Evolutionary conservation across 495 filamentous ascomycete genomes (phyloP).

Genomic region (Lasiosphaeria miniovina): DNA sequence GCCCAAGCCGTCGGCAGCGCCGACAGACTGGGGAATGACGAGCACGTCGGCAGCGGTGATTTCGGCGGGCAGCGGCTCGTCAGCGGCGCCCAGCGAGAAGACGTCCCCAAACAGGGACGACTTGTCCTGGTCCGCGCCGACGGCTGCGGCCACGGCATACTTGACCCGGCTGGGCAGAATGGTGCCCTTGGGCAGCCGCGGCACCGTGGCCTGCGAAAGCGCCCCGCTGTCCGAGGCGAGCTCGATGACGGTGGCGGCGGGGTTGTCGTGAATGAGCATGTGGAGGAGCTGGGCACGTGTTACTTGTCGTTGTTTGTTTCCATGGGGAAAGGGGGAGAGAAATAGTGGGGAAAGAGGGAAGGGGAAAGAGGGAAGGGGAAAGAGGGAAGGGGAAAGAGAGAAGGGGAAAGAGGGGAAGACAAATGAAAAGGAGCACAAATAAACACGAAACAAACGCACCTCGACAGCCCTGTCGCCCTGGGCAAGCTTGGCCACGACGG

Average conservation of each 20-base stretch:
- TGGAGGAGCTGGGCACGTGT: background rate
- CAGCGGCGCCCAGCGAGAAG: too few relatives aligned
- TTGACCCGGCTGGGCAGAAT: constrained; percentile 1
- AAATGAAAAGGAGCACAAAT: too few relatives aligned
- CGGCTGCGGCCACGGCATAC: background rate
- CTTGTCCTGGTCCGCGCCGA: background rate
- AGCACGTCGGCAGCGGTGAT: too few relatives aligned
- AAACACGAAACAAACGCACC: background rate
- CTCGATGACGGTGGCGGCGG: background rate
- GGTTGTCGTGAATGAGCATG: background rate
- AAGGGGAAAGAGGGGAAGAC: too few relatives aligned
- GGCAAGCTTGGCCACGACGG: background rate
- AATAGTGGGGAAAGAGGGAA: too few relatives aligned
- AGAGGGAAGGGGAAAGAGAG: too few relatives aligned
- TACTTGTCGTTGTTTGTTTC: background rate
- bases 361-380: background rate
- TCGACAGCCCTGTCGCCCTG: background rate
- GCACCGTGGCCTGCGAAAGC: background rate
- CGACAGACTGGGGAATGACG: too few relatives aligned
- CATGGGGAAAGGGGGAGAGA: background rate
- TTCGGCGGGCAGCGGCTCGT: too few relatives aligned
- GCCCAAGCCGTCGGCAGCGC: too few relatives aligned
- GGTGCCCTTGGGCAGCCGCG: constrained; percentile 1
- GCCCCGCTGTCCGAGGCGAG: background rate
- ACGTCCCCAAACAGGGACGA: too few relatives aligned